phyloP scores from a whole-genome alignment of 2,329 filamentous ascomycete species.

The Neurospora crassa region DNA sequence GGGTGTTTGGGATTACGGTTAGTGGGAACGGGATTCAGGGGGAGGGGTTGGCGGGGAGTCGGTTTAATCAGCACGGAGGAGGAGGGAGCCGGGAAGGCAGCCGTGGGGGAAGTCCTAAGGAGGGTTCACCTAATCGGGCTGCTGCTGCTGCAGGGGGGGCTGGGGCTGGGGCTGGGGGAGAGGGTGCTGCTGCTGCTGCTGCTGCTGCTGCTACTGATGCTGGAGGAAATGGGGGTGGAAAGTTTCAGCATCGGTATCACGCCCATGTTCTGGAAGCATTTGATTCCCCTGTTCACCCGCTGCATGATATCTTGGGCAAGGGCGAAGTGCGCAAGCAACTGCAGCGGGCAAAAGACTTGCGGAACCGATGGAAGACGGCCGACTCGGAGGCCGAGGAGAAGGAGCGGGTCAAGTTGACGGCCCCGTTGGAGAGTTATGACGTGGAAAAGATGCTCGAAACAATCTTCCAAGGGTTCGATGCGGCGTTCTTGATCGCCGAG shows the following conservation, averaged over 20 bases:
- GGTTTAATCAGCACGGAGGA: neutral
- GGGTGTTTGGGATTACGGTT: slow-evolving; percentile 50
- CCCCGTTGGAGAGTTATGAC: slow-evolving; percentile 49
- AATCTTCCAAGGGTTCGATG: slow-evolving; percentile 50
- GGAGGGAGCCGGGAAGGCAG: neutral
- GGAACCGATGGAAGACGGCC: slow-evolving; percentile 64
- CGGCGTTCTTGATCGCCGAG: slow-evolving; percentile 43
- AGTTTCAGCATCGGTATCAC: slow-evolving; percentile 44
- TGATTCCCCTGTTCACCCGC: slow-evolving; percentile 44
- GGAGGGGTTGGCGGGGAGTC: slow-evolving; percentile 16
- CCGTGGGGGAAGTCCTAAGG: neutral
- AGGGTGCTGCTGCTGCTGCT: neutral
- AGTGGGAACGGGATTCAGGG: slow-evolving; percentile 11
- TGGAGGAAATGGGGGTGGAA: neutral
- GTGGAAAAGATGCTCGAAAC: slow-evolving; percentile 48
- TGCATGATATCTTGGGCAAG: slow-evolving; percentile 44
- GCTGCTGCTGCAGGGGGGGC: no score
- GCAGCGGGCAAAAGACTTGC: slow-evolving; percentile 56
- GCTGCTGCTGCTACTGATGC: neutral
- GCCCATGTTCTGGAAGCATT: slow-evolving; percentile 59
- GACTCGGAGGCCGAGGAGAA: slow-evolving; percentile 36
- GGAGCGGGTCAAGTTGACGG: slow-evolving; percentile 6
- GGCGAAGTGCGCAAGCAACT: slow-evolving; percentile 49
- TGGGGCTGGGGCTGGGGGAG: slow-evolving; percentile 8
- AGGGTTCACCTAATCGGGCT: neutral